These are phyloP conservation scores for Ophiostoma piceae DNA, from an alignment of 2,329 filamentous ascomycete species.

Conservation along the genomic window DNA sequence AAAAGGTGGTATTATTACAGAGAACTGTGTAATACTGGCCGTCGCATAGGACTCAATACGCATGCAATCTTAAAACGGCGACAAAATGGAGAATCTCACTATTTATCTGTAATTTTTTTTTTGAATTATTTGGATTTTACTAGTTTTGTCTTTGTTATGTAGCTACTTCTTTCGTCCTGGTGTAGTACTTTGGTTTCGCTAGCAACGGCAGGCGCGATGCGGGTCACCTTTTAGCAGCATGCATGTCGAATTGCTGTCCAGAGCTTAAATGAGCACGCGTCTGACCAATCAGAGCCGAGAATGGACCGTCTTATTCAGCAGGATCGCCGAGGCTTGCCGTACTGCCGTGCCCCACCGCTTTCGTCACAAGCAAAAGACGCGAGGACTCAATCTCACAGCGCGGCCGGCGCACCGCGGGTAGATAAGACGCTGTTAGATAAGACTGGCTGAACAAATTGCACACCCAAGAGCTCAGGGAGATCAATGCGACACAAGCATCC, in stretches of 20 bases:
- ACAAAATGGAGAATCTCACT: constrained; percentile 7
- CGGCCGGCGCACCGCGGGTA: background rate
- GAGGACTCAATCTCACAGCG: background rate
- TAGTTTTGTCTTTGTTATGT: background rate
- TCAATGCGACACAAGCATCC: background rate
- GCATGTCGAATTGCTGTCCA: constrained; percentile 13
- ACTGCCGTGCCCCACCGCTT: constrained; percentile 21
- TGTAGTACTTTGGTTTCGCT: constrained; percentile 16
- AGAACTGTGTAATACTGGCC: background rate
- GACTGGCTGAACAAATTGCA: background rate
- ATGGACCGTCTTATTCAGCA: constrained; percentile 6
- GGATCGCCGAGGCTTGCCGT: constrained; percentile 2
- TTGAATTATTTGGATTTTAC: background rate
- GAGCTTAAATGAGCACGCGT: constrained; percentile 17
- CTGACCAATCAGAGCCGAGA: constrained; percentile 14
- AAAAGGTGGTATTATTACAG: background rate
- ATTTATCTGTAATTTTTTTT: background rate
- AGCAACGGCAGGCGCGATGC: constrained; percentile 19
- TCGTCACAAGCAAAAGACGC: constrained; percentile 23
- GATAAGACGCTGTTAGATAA: constrained; percentile 9
- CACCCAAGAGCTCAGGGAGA: no score
- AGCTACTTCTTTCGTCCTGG: background rate
- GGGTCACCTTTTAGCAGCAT: constrained; percentile 14
- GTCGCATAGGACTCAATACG: constrained; percentile 7
- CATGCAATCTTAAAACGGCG: constrained; percentile 7